These are phyloP conservation scores for Fomitopsis palustris DNA, from an alignment of 1,284 basidiomycete species.

Conservation along the genomic window DNA sequence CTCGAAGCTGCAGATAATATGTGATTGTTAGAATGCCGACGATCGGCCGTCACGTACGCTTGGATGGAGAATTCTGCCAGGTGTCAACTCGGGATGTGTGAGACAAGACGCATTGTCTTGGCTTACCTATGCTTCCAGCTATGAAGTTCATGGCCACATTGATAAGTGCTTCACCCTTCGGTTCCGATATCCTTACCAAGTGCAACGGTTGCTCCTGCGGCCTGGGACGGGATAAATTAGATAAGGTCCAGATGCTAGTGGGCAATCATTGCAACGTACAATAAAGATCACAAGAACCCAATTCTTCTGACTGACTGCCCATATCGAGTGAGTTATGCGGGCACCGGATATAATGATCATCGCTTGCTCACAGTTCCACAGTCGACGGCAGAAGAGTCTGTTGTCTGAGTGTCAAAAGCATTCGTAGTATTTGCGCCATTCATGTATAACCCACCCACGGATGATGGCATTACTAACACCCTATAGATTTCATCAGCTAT, in stretches of 20 bases:
- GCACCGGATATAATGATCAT: background rate
- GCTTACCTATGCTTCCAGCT: constrained; percentile 6
- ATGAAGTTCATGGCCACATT: background rate
- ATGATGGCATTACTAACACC: constrained; percentile 3
- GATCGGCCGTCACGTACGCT: background rate
- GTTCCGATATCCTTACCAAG: background rate
- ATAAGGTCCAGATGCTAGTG: background rate
- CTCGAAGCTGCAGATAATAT: background rate
- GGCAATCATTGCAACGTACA: background rate
- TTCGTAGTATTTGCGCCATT: too few species aligned
- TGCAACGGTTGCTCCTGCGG: background rate
- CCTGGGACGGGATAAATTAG: too few species aligned
- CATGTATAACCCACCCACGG: background rate
- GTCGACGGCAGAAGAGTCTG: constrained; percentile 5
- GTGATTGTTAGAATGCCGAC: background rate
- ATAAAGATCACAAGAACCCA: constrained; percentile 2
- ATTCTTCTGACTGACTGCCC: constrained; percentile 3
- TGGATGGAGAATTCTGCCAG: constrained; percentile 4
- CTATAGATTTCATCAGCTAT: background rate
- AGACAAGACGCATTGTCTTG: too few species aligned
- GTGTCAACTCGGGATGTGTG: too few species aligned
- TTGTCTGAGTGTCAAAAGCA: background rate
- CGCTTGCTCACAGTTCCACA: constrained; percentile 5
- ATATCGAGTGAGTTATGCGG: background rate
- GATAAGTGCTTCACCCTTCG: too few species aligned